These are phyloP conservation scores for Coemansia sp. DNA, from an alignment of 192 early-diverging fungal genomes.

Conservation along the genomic window DNA sequence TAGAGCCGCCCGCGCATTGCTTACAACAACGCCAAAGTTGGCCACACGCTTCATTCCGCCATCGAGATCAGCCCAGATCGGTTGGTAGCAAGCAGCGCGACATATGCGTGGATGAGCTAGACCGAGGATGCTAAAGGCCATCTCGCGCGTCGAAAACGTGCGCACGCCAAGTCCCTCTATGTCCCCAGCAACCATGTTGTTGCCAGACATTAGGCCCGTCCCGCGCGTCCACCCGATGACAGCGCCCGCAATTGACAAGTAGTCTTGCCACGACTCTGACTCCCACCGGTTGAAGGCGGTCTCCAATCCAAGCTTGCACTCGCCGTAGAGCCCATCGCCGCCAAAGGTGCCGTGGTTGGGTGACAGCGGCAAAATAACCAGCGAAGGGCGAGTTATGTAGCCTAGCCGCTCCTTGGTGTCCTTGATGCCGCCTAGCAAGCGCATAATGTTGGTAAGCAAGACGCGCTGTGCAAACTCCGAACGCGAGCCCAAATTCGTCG, in stretches of 20 bases:
- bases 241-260: conserved; percentile 83
- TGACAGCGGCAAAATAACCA: conserved; percentile 83
- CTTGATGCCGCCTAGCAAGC: conserved; percentile 83
- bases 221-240: conserved; percentile 96
- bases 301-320: conserved; percentile 89
- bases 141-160: conserved; percentile 92
- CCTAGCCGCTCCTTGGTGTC: conserved; percentile 72
- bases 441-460: conserved; percentile 89
- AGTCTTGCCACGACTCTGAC: conserved; percentile 83
- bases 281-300: conserved; percentile 88
- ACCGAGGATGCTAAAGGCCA: conserved; percentile 94
- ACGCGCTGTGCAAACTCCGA: conserved; percentile 90
- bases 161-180: conserved; percentile 88
- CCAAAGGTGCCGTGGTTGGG: conserved; percentile 96
- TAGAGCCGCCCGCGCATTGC: conserved; percentile 53
- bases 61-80: conserved; percentile 92
- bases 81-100: conserved; percentile 72
- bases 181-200: conserved; percentile 90
- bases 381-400: conserved; percentile 76
- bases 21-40: conserved; percentile 66
- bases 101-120: conserved; percentile 85
- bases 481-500: conserved; percentile 75
- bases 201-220: conserved; percentile 91
- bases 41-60: conserved; percentile 71
- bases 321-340: conserved; percentile 89